These are phyloP conservation scores for Raphanus hybrid DNA, from an alignment of 441 rosid species.

Conservation along the genomic window DNA sequence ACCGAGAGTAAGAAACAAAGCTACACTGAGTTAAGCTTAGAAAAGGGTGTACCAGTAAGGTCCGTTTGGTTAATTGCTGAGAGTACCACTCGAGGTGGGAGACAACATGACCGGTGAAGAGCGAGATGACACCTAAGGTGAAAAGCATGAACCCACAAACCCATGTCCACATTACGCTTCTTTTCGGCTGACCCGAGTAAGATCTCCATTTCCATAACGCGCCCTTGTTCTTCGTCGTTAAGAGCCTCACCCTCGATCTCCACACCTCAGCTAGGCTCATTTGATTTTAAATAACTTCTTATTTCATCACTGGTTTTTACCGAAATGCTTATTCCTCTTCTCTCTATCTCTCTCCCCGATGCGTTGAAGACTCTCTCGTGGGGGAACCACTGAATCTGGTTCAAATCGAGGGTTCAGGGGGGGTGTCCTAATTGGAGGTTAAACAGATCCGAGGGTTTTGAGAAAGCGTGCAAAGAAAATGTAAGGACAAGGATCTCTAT, in stretches of 20 bases:
- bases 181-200: conserved; percentile 50
- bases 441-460: conserved; percentile 39
- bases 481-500: conserved; percentile 35
- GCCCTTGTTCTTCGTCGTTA: conserved; percentile 40
- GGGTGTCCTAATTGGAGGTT: conserved; percentile 12
- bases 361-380: conserved; percentile 20
- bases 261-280: conserved; percentile 69
- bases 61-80: conserved; percentile 70
- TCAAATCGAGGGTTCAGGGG: not conserved
- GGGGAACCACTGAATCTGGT: conserved; percentile 35
- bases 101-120: conserved; percentile 89
- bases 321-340: conserved; percentile 40
- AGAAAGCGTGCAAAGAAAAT: not conserved
- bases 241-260: conserved; percentile 55
- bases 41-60: conserved; percentile 52
- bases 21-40: not conserved
- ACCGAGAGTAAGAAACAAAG: not conserved
- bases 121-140: conserved; percentile 82
- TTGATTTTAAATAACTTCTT: not conserved
- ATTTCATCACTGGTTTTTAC: conserved; percentile 50
- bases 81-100: conserved; percentile 99
- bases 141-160: conserved; percentile 90
- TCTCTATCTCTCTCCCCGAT: not conserved
- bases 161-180: conserved; percentile 69
- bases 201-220: conserved; percentile 54